Conservation (phyloP, 768 basidiomycete species). For the Psilocybe cubensis region DNA sequence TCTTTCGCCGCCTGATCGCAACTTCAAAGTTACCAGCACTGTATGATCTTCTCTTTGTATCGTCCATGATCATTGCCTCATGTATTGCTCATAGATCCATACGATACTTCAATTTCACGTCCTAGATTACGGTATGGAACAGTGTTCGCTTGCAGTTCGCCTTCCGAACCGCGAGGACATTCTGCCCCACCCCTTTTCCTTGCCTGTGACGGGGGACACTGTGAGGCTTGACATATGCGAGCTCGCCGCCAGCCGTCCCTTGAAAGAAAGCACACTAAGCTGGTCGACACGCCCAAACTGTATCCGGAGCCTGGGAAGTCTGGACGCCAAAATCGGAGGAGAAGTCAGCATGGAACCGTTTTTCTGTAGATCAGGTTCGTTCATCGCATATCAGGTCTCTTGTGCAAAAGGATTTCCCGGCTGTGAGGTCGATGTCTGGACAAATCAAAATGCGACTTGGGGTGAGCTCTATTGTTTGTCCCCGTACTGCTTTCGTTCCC, state of each 20-base stretch:
- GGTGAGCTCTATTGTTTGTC: constrained; percentile 18
- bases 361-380: constrained; percentile 28
- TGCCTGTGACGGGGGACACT: constrained; percentile 17
- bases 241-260: constrained; percentile 23
- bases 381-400: constrained; percentile 29
- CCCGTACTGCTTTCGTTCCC: background rate
- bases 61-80: background rate
- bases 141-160: constrained; percentile 27
- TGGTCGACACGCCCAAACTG: constrained; percentile 28
- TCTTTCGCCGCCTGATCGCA: constrained; percentile 30
- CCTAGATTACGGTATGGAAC: constrained; percentile 33
- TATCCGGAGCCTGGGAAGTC: constrained; percentile 14
- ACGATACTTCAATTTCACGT: constrained; percentile 28
- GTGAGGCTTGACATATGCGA: constrained; percentile 28
- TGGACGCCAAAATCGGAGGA: constrained; percentile 27
- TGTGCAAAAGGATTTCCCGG: constrained; percentile 21
- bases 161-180: constrained; percentile 23
- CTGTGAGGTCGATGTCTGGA: constrained; percentile 31
- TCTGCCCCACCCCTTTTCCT: constrained; percentile 26
- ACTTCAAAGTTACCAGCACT: constrained; percentile 23
- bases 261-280: constrained; percentile 23
- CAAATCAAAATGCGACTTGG: constrained; percentile 33
- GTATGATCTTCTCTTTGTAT: constrained; percentile 14
- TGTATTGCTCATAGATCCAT: constrained; percentile 18
- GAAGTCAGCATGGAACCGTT: constrained; percentile 26